These are phyloP conservation scores for Ceratocystis harringtonii DNA, from an alignment of 2,329 filamentous ascomycete species.

Conservation along the genomic window DNA sequence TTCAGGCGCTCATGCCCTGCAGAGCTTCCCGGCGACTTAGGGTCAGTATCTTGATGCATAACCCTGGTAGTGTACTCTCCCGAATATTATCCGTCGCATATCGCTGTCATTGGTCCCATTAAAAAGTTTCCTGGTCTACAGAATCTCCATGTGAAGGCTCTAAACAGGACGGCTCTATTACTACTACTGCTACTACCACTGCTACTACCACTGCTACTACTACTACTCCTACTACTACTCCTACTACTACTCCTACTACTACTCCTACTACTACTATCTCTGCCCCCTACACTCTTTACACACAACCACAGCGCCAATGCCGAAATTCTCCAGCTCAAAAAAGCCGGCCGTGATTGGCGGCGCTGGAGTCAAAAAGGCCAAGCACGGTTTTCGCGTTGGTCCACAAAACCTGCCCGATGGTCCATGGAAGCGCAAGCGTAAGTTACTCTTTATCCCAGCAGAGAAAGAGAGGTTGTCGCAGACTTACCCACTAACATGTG, in stretches of 20 bases:
- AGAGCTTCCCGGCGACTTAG: background rate
- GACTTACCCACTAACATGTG: background rate
- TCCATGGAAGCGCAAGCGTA: constrained; percentile 64
- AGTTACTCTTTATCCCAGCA: constrained; percentile 15
- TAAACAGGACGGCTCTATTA: no score
- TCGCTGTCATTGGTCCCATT: background rate
- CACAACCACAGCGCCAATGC: background rate
- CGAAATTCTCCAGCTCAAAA: background rate
- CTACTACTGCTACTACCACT: no score
- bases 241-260: no score
- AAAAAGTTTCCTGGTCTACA: constrained; percentile 11
- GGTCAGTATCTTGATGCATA: background rate
- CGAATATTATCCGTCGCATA: background rate
- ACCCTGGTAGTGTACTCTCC: background rate
- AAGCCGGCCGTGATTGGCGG: constrained; percentile 1
- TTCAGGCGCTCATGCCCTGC: background rate
- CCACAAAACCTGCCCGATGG: constrained; percentile 86
- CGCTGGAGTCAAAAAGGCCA: constrained; percentile 12
- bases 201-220: no score
- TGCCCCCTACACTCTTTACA: background rate
- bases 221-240: no score
- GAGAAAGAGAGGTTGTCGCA: background rate
- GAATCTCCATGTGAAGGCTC: background rate
- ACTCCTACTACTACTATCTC: no score
- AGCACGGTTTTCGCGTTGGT: constrained; percentile 42